These are phyloP conservation scores for Xylaria sp. DNA, from an alignment of 2,329 filamentous ascomycete species.

Conservation along the genomic window DNA sequence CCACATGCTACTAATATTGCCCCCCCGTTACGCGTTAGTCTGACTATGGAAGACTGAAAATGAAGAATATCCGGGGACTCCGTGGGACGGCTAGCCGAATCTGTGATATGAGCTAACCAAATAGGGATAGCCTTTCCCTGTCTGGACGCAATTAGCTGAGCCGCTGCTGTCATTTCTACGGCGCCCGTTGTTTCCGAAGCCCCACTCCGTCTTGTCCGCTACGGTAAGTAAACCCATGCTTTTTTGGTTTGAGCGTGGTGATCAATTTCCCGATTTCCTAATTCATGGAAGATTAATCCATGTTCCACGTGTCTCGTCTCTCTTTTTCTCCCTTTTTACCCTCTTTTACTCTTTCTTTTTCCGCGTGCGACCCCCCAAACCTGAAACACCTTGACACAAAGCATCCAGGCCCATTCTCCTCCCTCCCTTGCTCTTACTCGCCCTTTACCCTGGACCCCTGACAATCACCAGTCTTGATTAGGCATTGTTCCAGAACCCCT, in stretches of 20 bases:
- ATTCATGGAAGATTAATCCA: slow-evolving; percentile 15
- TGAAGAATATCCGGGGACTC: slow-evolving; percentile 17
- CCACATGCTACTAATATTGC: neutral
- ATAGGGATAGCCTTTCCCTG: neutral
- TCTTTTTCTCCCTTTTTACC: neutral
- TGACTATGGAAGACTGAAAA: neutral
- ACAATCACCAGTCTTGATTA: slow-evolving; percentile 39
- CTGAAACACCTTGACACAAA: slow-evolving; percentile 38
- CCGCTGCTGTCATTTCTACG: slow-evolving; percentile 11
- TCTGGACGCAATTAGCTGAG: neutral
- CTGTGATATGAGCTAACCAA: neutral
- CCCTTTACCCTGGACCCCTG: slow-evolving; percentile 13
- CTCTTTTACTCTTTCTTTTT: neutral
- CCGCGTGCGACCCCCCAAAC: slow-evolving; percentile 2
- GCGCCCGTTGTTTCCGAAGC: slow-evolving; percentile 9
- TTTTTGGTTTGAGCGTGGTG: neutral
- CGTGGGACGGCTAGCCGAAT: neutral
- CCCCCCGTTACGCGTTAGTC: slow-evolving; percentile 13
- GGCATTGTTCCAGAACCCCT: slow-evolving; percentile 48
- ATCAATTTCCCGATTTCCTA: neutral
- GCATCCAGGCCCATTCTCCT: slow-evolving; percentile 18
- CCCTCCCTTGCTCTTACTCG: slow-evolving; percentile 3
- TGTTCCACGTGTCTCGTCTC: slow-evolving; percentile 26
- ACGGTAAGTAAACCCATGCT: neutral
- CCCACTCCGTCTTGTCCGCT: too few relatives aligned